phyloP scores from a whole-genome alignment of 1,284 basidiomycete species.

The Cryptococcus neoformans region DNA sequence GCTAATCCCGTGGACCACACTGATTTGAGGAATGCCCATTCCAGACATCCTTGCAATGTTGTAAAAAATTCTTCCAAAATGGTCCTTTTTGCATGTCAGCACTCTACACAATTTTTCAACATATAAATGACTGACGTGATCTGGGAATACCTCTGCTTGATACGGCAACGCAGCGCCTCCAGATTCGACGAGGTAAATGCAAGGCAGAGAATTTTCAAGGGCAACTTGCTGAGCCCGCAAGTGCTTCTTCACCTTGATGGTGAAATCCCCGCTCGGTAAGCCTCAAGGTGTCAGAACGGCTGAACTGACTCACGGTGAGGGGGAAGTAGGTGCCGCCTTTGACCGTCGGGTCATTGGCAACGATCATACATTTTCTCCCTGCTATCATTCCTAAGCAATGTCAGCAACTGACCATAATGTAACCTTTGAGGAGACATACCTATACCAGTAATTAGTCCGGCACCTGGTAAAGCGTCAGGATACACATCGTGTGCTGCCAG shows the following conservation, averaged over 20 bases:
- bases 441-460: constrained; percentile 88
- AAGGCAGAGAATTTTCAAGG: constrained; percentile 81
- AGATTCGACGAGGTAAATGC: constrained; percentile 93
- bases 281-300: background rate
- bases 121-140: constrained; percentile 68
- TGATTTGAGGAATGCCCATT: constrained; percentile 84
- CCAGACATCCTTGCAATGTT: constrained; percentile 90
- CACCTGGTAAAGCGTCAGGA: constrained; percentile 75
- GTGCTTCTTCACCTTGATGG: constrained; percentile 82
- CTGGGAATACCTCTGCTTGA: constrained; percentile 73
- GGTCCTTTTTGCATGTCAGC: constrained; percentile 60
- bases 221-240: constrained; percentile 91
- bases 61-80: constrained; percentile 95
- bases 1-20: constrained; percentile 89
- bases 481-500: constrained; percentile 89
- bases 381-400: constrained; percentile 54
- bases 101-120: constrained; percentile 42
- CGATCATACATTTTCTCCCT: constrained; percentile 79
- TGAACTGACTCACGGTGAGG: constrained; percentile 61
- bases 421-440: constrained; percentile 66
- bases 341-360: constrained; percentile 91
- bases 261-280: too few species aligned
- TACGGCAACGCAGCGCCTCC: constrained; percentile 90
- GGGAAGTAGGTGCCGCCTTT: constrained; percentile 94
- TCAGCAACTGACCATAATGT: background rate